These are phyloP conservation scores for Stachybotrys chartarum DNA, from an alignment of 2,329 filamentous ascomycete genomes.

Conservation along the genomic window DNA sequence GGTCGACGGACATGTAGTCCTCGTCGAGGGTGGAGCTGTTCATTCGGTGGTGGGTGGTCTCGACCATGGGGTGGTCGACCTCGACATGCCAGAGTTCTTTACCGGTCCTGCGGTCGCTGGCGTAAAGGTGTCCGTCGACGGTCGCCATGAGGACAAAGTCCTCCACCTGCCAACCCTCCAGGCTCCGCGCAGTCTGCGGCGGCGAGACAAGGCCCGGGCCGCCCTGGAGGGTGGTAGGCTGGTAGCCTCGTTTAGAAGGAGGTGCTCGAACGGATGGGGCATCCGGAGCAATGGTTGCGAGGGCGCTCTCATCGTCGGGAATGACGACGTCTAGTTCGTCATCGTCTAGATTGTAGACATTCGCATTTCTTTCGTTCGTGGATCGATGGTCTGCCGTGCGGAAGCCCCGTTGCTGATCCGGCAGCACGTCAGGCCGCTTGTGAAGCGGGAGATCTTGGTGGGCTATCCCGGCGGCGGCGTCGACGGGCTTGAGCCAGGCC, in stretches of 20 bases:
- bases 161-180: conserved; percentile 99
- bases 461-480: conserved; percentile 16
- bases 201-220: conserved; percentile 61
- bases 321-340: conserved; percentile 25
- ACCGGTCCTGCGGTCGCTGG: conserved; percentile 81
- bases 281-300: conserved; percentile 96
- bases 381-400: conserved; percentile 10
- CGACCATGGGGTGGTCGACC: conserved; percentile 79
- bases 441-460: conserved; percentile 7
- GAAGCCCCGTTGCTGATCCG: conserved; percentile 13
- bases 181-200: conserved; percentile 89
- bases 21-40: conserved; percentile 57
- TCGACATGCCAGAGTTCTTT: conserved; percentile 79
- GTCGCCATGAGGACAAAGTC: conserved; percentile 99
- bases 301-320: conserved; percentile 79
- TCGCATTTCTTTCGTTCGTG: conserved; percentile 11
- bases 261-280: conserved; percentile 82
- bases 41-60: conserved; percentile 73
- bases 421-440: conserved; percentile 3
- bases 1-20: conserved; percentile 62
- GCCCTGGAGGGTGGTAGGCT: conserved; percentile 35
- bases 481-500: conserved; percentile 22
- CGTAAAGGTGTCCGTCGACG: conserved; percentile 94
- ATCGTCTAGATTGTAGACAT: conserved; percentile 22
- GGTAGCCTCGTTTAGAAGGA: conserved; percentile 60